Evolutionary conservation across 208 protist species (phyloP).

Genomic region (Trichomonas tenax): DNA sequence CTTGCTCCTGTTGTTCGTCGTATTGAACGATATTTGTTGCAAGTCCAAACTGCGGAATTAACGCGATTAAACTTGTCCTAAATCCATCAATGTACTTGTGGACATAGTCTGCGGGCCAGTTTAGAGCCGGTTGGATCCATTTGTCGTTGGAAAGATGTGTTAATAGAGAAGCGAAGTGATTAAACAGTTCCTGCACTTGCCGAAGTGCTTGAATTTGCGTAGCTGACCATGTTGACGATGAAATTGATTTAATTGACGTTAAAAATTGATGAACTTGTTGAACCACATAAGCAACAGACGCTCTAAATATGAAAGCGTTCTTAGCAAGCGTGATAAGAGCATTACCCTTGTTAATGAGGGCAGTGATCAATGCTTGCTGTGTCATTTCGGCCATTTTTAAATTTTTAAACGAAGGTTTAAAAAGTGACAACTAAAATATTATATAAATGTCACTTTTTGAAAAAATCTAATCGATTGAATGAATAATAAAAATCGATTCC

Average conservation of each 20-base stretch:
- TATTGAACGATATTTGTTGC: neutral
- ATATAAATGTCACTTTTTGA: neutral
- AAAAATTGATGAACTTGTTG: slow-evolving; percentile 5
- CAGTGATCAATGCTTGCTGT: neutral
- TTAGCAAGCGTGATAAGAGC: neutral
- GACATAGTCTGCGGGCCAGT: neutral
- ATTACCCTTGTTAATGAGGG: neutral
- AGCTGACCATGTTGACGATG: neutral
- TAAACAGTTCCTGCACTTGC: neutral
- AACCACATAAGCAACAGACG: neutral
- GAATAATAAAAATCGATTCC: neutral
- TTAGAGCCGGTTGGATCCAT: slow-evolving; percentile 11
- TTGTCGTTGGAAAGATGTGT: neutral
- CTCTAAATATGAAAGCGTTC: neutral
- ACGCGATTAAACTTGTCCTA: neutral
- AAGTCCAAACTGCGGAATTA: neutral
- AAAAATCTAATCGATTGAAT: neutral
- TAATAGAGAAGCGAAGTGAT: neutral
- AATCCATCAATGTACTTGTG: neutral
- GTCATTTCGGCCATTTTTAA: neutral
- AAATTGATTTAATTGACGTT: neutral
- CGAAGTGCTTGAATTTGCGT: neutral
- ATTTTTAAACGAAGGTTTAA: neutral
- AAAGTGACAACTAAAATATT: neutral
- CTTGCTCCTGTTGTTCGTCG: neutral